Evolutionary conservation across 1,139 yeast genomes (phyloP).

Genomic region (Geotrichum candidum): DNA sequence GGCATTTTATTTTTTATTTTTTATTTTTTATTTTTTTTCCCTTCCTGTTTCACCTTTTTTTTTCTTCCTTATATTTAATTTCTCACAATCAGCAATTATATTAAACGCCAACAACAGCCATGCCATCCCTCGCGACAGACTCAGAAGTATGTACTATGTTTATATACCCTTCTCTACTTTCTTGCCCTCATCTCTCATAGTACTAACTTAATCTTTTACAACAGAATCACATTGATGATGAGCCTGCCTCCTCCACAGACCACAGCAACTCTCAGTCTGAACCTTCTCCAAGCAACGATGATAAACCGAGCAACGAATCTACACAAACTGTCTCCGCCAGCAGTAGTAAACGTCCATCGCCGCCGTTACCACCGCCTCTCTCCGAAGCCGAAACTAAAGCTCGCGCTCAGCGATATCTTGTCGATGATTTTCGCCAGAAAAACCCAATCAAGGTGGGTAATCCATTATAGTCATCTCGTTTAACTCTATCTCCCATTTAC

Average conservation of each 20-base stretch:
- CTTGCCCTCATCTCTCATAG: not conserved
- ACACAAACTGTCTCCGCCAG: not conserved
- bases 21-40: not conserved
- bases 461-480: not conserved
- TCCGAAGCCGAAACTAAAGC: slow-evolving; percentile 14
- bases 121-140: slow-evolving; percentile 14
- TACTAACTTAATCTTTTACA: not conserved
- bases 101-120: not conserved
- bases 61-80: not conserved
- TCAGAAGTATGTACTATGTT: slow-evolving; percentile 6
- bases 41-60: not conserved
- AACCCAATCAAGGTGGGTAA: slow-evolving; percentile 13
- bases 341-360: not conserved
- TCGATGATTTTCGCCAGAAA: slow-evolving; percentile 16
- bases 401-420: slow-evolving; percentile 16
- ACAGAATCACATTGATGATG: not conserved
- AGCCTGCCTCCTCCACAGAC: not conserved
- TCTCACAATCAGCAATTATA: not conserved
- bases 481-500: not conserved
- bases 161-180: not conserved
- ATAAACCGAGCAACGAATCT: not conserved
- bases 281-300: not conserved
- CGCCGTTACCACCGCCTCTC: slow-evolving; percentile 1
- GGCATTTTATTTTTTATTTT: not conserved
- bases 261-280: not conserved